Conservation (phyloP, 768 basidiomycete species). For the Suillus weaverae region DNA sequence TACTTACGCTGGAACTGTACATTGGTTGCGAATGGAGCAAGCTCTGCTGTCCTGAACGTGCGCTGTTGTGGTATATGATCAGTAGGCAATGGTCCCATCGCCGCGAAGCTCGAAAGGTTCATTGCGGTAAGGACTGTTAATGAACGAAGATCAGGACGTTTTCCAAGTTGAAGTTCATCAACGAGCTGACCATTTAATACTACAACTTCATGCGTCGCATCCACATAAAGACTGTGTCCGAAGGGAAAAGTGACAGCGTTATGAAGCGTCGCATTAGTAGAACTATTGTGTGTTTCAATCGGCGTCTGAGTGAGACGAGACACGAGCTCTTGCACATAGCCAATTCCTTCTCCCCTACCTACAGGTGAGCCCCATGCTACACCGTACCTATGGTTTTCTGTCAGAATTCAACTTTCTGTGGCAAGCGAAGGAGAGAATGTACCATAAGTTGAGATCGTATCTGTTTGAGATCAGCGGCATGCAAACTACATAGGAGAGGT, state of each 20-base stretch:
- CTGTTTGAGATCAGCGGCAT: slow-evolving; percentile 1
- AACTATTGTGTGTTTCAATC: slow-evolving; percentile 66
- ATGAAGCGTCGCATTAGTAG: slow-evolving; percentile 78
- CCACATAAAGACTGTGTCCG: slow-evolving; percentile 71
- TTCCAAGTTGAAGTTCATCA: neutral
- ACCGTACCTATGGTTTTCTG: slow-evolving; percentile 42
- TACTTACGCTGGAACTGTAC: slow-evolving; percentile 80
- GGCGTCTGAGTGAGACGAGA: slow-evolving; percentile 75
- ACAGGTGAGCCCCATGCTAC: slow-evolving; percentile 78
- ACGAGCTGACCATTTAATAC: slow-evolving; percentile 61
- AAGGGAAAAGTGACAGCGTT: slow-evolving; percentile 68
- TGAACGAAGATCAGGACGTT: slow-evolving; percentile 5
- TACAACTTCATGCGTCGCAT: slow-evolving; percentile 85
- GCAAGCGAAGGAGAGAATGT: slow-evolving; percentile 7
- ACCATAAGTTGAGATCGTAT: slow-evolving; percentile 10
- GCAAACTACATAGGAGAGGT: neutral
- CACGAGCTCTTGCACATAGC: slow-evolving; percentile 79
- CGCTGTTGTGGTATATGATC: slow-evolving; percentile 62
- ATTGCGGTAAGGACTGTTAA: slow-evolving; percentile 71
- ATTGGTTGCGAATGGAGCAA: slow-evolving; percentile 84
- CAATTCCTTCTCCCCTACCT: slow-evolving; percentile 68
- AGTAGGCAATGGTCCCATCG: slow-evolving; percentile 63
- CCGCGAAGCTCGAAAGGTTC: slow-evolving; percentile 70
- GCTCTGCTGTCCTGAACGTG: slow-evolving; percentile 68
- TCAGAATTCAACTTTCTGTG: neutral